Evolutionary conservation across 2,329 filamentous ascomycete genomes (phyloP), one percentile per base, ranked within the genome.

Genomic region (Calonectria leucothoes): DNA sequence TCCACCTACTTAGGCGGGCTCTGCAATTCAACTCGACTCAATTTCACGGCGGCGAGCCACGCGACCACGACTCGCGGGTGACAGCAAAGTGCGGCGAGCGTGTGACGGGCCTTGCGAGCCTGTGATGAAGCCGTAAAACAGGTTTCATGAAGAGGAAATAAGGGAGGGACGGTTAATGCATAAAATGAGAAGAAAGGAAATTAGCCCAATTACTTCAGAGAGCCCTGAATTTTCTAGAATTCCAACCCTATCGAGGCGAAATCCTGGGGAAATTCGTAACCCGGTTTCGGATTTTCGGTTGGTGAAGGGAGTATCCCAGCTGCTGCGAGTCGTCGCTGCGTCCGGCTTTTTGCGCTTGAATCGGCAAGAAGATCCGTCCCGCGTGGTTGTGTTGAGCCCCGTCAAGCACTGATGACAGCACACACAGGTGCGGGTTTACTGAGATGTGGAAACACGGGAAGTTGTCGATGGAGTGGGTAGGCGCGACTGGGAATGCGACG

Each of bases 21-120:
- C 59, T 72, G 69, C 73, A 79, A 76, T 77, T 76, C 76, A 67
- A 74, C 74, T 79, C 77, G 77, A 79, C 78, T 77, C 75, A 80
- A 79, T 76, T 72, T 75, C 71, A 76, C 76, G 78, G 78, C 78
- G 76, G 69, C 66, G 23, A 66, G 65, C 73, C 71, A 75, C 75
- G 75, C 67, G 75, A 76, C 70, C 55, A 64, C 63, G 59, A 69
- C 70, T 73, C 68, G 57, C 59, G 66, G 61, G 48, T 70, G 66
- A 66, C 52, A 65, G 23, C 23, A 67, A 35, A 42, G 33, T 6
- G 48, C 25, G 49, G 49, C 35, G 69, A 71, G 49, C 61, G 33
- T 49, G 52, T 70, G 29, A 33, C 48, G 37, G 66, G 48, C 33
- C 33, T 35, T 37, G 55, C 12, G 52, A 68, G 33, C 51, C 27